These are phyloP conservation scores for Centaurea solstitialis DNA, from an alignment of 129 eudicot species.

Conservation along the genomic window DNA sequence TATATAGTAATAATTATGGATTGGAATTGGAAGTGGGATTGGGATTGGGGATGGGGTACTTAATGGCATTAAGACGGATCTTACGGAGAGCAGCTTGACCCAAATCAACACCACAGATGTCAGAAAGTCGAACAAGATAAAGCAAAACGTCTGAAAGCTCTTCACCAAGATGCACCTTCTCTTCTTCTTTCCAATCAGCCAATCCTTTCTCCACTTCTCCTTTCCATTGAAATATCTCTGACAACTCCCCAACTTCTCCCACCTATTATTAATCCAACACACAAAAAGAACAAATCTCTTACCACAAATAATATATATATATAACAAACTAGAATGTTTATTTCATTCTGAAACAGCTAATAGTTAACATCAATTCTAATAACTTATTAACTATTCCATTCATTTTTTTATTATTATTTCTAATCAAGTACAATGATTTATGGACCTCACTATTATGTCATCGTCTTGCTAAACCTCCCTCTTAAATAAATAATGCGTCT, in stretches of 20 bases:
- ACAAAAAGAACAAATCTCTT: too few relatives aligned
- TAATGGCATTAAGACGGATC: conserved; percentile 56
- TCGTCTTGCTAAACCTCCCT: too few relatives aligned
- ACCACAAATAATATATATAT: too few relatives aligned
- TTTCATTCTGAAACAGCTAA: too few relatives aligned
- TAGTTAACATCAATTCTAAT: too few relatives aligned
- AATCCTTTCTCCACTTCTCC: conserved; percentile 61
- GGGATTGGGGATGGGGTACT: conserved; percentile 34
- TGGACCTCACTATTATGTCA: too few relatives aligned
- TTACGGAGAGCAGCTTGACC: conserved; percentile 65
- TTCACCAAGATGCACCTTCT: conserved; percentile 55
- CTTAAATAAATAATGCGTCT: too few relatives aligned
- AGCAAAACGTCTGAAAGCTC: conserved; percentile 60
- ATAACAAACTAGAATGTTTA: too few relatives aligned
- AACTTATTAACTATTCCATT: too few relatives aligned
- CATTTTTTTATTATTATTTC: too few relatives aligned
- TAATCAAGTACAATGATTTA: too few relatives aligned
- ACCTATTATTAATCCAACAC: conserved; percentile 36
- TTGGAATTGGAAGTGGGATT: not conserved
- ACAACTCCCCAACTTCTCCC: conserved; percentile 64
- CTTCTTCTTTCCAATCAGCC: conserved; percentile 54
- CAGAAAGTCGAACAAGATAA: conserved; percentile 54
- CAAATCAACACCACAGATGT: conserved; percentile 55
- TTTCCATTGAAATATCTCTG: conserved; percentile 74
- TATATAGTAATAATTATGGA: not conserved